Percentiles rank a stretch among this genome's conserved stretches.
Conservation (phyloP, 441 rosid species). For the Euphorbia schlechtendalii region DNA sequence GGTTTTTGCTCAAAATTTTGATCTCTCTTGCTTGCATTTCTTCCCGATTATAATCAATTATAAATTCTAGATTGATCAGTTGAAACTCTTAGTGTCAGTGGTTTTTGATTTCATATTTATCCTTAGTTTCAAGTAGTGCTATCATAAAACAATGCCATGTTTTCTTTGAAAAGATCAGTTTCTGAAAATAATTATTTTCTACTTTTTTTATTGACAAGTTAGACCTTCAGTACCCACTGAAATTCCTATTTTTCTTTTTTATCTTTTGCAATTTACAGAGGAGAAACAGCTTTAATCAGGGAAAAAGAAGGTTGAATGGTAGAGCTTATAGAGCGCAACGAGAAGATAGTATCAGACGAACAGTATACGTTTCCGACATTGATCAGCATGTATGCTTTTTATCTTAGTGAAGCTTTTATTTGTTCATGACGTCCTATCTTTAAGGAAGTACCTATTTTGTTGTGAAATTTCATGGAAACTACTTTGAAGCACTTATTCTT, state of each 20-base stretch:
- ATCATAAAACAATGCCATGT: neutral
- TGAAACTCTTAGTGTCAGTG: no score
- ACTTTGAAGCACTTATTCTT: neutral
- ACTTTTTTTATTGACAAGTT: neutral
- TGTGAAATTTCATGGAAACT: constrained; percentile 4
- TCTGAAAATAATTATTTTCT: no score
- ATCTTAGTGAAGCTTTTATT: neutral
- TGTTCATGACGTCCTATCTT: constrained; percentile 10
- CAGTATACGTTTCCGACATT: constrained; percentile 91
- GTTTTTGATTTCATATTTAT: neutral
- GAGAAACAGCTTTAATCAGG: constrained; percentile 55
- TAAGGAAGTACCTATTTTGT: constrained; percentile 2
- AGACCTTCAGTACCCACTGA: constrained; percentile 17
- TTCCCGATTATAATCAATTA: neutral
- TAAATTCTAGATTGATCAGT: neutral
- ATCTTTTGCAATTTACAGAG: constrained; percentile 48
- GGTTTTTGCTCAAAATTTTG: neutral
- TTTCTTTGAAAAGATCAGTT: no score
- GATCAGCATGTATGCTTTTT: constrained; percentile 72
- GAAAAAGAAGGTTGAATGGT: constrained; percentile 57
- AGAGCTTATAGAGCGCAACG: constrained; percentile 75
- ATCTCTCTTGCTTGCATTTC: neutral
- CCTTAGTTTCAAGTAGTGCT: neutral
- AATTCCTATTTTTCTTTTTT: constrained; percentile 7
- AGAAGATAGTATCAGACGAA: constrained; percentile 75